Evolutionary conservation across 1,284 basidiomycete species (phyloP), one percentile per base, ranked within the genome.

Genomic region (Cryptococcus deneoformans): DNA sequence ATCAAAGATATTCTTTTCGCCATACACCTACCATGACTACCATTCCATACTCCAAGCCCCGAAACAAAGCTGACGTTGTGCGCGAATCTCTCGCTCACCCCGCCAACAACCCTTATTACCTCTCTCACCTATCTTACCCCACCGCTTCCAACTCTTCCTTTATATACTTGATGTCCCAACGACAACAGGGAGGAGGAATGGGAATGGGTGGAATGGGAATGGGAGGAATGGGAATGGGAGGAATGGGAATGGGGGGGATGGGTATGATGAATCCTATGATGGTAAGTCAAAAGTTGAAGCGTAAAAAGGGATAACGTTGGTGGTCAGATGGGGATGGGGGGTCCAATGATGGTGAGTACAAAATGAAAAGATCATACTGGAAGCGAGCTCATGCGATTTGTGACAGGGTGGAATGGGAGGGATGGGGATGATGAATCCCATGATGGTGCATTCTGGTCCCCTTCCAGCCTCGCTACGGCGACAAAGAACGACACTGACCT

Each of bases 181-280:
- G 24, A 34, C 40, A 37, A 20, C 38, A 35, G 37, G 40, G 42
- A 35, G 54, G 54, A 7, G 39, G 34, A 47, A 40, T 35, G 36
- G 54, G 54, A 3, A 55, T 50, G 62, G 63, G 58, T 12, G 62
- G 62, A 10, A 60, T 62, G 58, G 64, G 64, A 11, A 59, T 60
- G 60, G 55, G 54, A 5, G 62, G 60, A 34, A 50, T 64, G 57
- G 20, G 20, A 20, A 20, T 20, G 20, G 60, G n/a, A n/a, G 20
- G 20, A 2, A 20, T 20, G 20, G 20, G 20, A 1, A 20, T 20
- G 20, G 20, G 55, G 20, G 20, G 55, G 58, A 42, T 29, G 12
- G 43, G 43, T 39, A 54, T 54, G 53, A 52, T 51, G 53, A 54
- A 54, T 35, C 53, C 53, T 8, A 53, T 57, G 56, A 56, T 56